Conservation (phyloP, 2,329 filamentous ascomycete genomes). For the Chaetomium sp. region DNA sequence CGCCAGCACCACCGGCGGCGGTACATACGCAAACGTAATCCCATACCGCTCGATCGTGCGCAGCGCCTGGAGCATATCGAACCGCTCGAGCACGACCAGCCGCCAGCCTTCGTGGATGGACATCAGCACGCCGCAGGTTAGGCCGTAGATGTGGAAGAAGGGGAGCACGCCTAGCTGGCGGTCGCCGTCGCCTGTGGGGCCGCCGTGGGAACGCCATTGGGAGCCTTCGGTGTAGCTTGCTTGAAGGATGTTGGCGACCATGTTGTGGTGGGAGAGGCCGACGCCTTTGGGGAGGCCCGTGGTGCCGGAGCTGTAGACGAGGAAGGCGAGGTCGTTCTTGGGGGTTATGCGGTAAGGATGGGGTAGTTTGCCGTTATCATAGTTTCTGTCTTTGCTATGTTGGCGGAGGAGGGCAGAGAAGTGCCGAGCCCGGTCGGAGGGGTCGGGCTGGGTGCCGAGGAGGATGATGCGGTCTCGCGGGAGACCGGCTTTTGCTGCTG, state of each 20-base stretch:
- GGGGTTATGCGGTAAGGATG: slow-evolving; percentile 44
- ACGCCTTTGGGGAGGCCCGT: slow-evolving; percentile 91
- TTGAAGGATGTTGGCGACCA: slow-evolving; percentile 67
- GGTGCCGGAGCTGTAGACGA: slow-evolving; percentile 86
- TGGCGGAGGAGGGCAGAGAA: slow-evolving; percentile 65
- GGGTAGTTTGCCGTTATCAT: slow-evolving; percentile 32
- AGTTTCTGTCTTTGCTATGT: slow-evolving; percentile 37
- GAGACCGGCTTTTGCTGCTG: slow-evolving; percentile 64
- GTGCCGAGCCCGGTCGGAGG: slow-evolving; percentile 55
- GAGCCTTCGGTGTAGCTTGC: slow-evolving; percentile 45
- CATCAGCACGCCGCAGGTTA: slow-evolving; percentile 67
- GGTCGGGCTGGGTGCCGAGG: slow-evolving; percentile 63
- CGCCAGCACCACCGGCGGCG: slow-evolving; percentile 75
- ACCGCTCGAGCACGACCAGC: slow-evolving; percentile 68
- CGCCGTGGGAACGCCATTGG: slow-evolving; percentile 52
- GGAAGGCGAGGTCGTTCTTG: slow-evolving; percentile 67
- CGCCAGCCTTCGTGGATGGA: slow-evolving; percentile 59
- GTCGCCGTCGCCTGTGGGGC: slow-evolving; percentile 58
- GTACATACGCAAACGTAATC: slow-evolving; percentile 74
- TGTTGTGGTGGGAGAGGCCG: slow-evolving; percentile 75
- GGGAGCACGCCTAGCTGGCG: slow-evolving; percentile 72
- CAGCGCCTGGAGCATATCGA: slow-evolving; percentile 77
- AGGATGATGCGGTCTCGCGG: slow-evolving; percentile 66
- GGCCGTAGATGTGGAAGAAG: slow-evolving; percentile 86
- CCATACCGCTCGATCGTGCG: slow-evolving; percentile 65